phyloP scores from a whole-genome alignment of 1,284 basidiomycete genomes.

The Tilletiopsis washingtonensis region DNA sequence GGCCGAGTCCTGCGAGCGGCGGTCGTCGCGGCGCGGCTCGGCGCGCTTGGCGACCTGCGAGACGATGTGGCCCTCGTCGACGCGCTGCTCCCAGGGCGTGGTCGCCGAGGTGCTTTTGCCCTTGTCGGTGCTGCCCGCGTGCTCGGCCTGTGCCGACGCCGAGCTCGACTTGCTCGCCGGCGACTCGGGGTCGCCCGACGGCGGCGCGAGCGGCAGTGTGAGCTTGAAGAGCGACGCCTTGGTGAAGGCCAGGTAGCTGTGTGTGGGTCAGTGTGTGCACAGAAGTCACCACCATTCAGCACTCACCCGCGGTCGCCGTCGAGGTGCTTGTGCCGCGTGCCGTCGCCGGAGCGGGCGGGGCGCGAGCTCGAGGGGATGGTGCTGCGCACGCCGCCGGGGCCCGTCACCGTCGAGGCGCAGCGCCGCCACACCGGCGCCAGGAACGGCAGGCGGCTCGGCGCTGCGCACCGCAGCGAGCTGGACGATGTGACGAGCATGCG shows the following conservation, averaged over 20 bases:
- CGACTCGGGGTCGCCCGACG: constrained; percentile 3
- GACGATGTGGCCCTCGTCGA: constrained; percentile 5
- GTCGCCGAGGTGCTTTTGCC: neutral
- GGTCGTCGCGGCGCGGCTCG: neutral
- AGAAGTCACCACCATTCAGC: too few species aligned
- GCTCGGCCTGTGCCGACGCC: neutral
- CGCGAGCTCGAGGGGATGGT: neutral
- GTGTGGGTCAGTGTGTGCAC: too few species aligned
- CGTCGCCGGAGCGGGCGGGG: too few species aligned
- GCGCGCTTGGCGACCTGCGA: constrained; percentile 6
- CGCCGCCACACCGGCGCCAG: too few species aligned
- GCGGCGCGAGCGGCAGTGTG: constrained; percentile 6
- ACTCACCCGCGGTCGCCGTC: too few species aligned
- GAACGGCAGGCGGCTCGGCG: too few species aligned
- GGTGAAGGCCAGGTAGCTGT: constrained; percentile 37
- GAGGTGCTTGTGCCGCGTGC: too few species aligned
- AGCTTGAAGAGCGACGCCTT: constrained; percentile 37
- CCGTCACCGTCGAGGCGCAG: too few species aligned
- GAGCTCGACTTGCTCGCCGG: constrained; percentile 10
- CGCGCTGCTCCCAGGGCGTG: constrained; percentile 7
- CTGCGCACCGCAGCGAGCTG: too few species aligned
- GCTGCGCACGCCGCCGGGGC: neutral
- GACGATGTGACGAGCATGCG: too few species aligned
- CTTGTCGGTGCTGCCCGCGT: neutral
- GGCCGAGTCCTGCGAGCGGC: constrained; percentile 15